These are phyloP conservation scores for Chlamydomonas reinhardtii DNA, from an alignment of 163 green algal genomes.

Conservation along the genomic window DNA sequence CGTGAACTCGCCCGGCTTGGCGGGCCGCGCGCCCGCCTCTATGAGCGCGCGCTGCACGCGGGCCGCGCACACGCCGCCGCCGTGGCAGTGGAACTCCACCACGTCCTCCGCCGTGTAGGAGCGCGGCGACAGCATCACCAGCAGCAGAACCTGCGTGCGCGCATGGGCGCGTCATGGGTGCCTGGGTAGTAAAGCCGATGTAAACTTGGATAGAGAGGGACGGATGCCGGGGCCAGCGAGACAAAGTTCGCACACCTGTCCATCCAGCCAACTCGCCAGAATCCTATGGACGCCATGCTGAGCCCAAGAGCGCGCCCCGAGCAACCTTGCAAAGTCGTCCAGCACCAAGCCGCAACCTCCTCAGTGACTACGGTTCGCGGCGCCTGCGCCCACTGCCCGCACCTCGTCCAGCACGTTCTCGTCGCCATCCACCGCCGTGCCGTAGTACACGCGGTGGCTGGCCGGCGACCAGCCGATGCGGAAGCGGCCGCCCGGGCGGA, in stretches of 20 bases:
- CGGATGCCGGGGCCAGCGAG: too few species aligned
- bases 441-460: conserved; percentile 91
- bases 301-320: too few species aligned
- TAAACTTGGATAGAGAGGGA: too few species aligned
- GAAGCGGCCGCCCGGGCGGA: conserved; percentile 64
- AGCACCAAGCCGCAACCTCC: too few species aligned
- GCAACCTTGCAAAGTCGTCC: too few species aligned
- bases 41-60: conserved; percentile 83
- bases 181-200: too few species aligned
- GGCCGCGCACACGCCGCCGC: conserved; percentile 86
- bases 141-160: conserved; percentile 79
- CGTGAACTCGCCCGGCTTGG: conserved; percentile 95
- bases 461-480: conserved; percentile 75
- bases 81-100: conserved; percentile 95
- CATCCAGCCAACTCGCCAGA: too few species aligned
- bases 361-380: too few species aligned
- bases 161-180: too few species aligned
- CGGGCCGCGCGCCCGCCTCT: conserved; percentile 82
- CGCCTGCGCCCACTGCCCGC: neutral
- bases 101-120: conserved; percentile 98
- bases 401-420: conserved; percentile 82
- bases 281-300: too few species aligned
- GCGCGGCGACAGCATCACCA: conserved; percentile 86
- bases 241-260: too few species aligned
- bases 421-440: conserved; percentile 75